Conservation (phyloP, 257 asterid genomes). For the Coffea eugenioides region DNA sequence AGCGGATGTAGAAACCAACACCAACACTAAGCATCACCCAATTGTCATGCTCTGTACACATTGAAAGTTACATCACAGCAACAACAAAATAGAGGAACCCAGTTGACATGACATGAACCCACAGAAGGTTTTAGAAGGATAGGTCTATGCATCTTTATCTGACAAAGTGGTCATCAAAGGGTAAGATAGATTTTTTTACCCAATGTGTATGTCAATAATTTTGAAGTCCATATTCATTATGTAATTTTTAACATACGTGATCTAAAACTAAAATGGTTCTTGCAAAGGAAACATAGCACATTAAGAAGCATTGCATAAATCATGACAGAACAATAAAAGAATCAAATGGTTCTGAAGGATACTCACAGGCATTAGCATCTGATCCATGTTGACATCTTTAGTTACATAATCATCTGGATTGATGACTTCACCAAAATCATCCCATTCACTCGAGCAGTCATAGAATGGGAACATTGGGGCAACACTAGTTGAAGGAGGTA, state of each 20-base stretch:
- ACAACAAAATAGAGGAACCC: neutral
- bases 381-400: conserved; percentile 75
- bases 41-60: neutral
- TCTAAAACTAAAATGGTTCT: neutral
- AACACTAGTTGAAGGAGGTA: conserved; percentile 62
- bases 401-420: conserved; percentile 87
- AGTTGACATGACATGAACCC: neutral
- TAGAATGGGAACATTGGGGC: conserved; percentile 95
- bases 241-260: neutral
- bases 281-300: neutral
- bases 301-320: neutral
- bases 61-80: neutral
- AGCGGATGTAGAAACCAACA: neutral
- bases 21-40: neutral
- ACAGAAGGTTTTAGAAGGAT: neutral
- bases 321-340: conserved; percentile 5
- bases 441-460: conserved; percentile 74
- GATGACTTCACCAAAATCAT: conserved; percentile 96
- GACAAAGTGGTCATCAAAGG: neutral
- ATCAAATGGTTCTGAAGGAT: conserved; percentile 21
- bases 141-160: neutral
- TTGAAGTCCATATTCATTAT: neutral
- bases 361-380: conserved; percentile 56
- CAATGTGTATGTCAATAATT: neutral
- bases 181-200: neutral